Percentiles rank a stretch among this genome's conserved stretches.
phyloP scores from a whole-genome alignment of 2,329 filamentous ascomycete genomes.

The Diplodia intermedia region DNA sequence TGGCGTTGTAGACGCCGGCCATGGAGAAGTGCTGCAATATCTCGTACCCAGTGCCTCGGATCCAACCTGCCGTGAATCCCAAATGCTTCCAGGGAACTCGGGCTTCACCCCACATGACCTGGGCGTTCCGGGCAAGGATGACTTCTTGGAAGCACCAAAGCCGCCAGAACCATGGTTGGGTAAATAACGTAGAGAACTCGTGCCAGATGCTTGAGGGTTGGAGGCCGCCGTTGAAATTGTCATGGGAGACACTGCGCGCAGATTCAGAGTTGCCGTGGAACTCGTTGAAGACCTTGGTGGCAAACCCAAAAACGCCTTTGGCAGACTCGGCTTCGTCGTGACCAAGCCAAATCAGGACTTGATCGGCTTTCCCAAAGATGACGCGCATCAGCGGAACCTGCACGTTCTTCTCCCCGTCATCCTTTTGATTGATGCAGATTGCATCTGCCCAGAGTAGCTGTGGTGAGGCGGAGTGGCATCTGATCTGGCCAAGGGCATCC shows the following conservation, averaged over 20 bases:
- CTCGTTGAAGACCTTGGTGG: too few species aligned
- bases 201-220: background rate
- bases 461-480: background rate
- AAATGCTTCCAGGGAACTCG: background rate
- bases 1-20: background rate
- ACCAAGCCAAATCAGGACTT: background rate
- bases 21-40: background rate
- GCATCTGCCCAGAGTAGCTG: background rate
- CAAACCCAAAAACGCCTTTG: background rate
- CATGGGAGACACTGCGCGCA: background rate
- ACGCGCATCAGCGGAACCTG: background rate
- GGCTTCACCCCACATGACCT: background rate
- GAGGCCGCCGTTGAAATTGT: fast-evolving
- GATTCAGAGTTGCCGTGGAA: too few species aligned
- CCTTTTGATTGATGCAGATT: background rate
- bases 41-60: background rate
- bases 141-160: background rate
- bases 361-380: background rate
- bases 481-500: background rate
- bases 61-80: background rate
- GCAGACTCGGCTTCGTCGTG: too few species aligned
- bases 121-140: background rate
- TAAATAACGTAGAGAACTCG: background rate
- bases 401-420: background rate
- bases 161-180: background rate